phyloP scores from a whole-genome alignment of 306 rosid genomes.

The Castanea mollissima region DNA sequence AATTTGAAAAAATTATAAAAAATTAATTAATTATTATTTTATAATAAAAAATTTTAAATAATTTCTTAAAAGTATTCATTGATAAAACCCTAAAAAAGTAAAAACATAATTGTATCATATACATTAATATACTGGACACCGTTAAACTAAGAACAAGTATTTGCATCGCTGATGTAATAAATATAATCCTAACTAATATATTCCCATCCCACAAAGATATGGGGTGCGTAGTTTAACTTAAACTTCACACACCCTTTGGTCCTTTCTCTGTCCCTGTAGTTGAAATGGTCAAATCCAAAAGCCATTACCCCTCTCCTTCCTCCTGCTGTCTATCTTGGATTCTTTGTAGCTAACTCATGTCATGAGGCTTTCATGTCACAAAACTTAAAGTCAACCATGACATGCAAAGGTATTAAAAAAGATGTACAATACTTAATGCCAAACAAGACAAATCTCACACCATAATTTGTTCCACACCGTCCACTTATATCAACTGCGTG shows the following conservation, averaged over 20 bases:
- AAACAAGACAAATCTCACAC: conserved; percentile 11
- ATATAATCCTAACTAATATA: too few relatives aligned
- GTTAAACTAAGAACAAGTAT: too few relatives aligned
- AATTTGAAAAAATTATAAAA: too few relatives aligned
- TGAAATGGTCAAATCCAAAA: conserved; percentile 17
- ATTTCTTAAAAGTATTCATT: fast-evolving
- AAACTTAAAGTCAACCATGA: conserved; percentile 38
- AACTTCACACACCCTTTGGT: background rate
- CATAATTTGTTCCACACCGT: conserved; percentile 2
- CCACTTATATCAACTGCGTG: background rate
- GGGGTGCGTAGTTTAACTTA: background rate
- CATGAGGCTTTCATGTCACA: conserved; percentile 7
- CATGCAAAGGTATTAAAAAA: background rate
- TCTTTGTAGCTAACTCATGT: background rate
- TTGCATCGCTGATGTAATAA: too few relatives aligned
- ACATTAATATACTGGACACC: too few relatives aligned
- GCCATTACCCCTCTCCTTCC: background rate
- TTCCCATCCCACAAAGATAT: too few relatives aligned
- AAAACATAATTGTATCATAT: too few relatives aligned
- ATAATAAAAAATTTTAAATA: too few relatives aligned
- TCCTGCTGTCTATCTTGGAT: background rate
- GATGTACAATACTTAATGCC: conserved; percentile 1
- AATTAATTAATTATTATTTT: too few relatives aligned
- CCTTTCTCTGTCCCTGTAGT: background rate
- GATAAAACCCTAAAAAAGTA: too few relatives aligned